Percentiles rank a stretch among this genome's conserved stretches.
phyloP scores from a whole-genome alignment of 2,329 filamentous ascomycete genomes.

The Sarocladium kiliense region DNA sequence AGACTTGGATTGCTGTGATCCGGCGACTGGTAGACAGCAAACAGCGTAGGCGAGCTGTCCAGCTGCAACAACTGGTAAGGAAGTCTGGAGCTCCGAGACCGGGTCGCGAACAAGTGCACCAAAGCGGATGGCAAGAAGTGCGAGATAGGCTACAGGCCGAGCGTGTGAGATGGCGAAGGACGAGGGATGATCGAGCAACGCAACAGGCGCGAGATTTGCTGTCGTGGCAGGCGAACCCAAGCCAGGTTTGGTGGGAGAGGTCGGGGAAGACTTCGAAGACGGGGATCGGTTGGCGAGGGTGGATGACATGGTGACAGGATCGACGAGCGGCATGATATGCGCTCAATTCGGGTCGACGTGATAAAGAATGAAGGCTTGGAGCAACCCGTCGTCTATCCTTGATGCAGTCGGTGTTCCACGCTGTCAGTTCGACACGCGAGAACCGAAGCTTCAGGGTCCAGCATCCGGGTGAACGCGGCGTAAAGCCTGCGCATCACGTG shows the following conservation, averaged over 20 bases:
- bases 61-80: slow-evolving; percentile 56
- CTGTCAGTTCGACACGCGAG: background rate
- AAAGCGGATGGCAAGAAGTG: slow-evolving; percentile 60
- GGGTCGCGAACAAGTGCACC: slow-evolving; percentile 64
- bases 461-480: too few species aligned
- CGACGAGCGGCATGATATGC: background rate
- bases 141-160: slow-evolving; percentile 64
- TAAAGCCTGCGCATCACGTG: too few species aligned
- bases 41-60: slow-evolving; percentile 62
- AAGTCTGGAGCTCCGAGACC: slow-evolving; percentile 53
- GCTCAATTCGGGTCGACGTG: background rate
- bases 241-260: background rate
- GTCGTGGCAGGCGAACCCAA: background rate
- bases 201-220: slow-evolving; percentile 29
- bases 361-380: too few species aligned
- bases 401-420: too few species aligned
- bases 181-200: slow-evolving; percentile 29
- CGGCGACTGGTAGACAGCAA: slow-evolving; percentile 58
- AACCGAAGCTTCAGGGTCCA: background rate
- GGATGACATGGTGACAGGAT: background rate
- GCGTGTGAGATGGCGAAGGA: slow-evolving; percentile 54
- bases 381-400: too few species aligned
- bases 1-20: slow-evolving; percentile 31
- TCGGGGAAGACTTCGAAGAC: background rate
- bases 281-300: background rate